Conservation (phyloP, 179 eudicot species). For the Sideroxylon spinosum region DNA sequence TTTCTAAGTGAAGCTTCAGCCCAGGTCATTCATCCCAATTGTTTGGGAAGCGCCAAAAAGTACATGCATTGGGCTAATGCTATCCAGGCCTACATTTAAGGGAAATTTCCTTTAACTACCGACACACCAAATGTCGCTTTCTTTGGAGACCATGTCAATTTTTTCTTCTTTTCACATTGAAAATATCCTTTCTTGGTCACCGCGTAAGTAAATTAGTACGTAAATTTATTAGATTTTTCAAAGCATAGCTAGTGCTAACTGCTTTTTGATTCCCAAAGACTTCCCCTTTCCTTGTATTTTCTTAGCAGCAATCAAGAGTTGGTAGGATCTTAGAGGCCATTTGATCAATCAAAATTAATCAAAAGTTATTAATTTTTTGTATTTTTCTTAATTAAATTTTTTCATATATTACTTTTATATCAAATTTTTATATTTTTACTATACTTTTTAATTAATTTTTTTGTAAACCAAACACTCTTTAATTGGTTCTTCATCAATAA, state of each 20-base stretch:
- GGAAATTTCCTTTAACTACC: background rate
- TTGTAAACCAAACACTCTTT: no score
- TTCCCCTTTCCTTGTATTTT: background rate
- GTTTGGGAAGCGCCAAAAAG: background rate
- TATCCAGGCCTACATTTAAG: background rate
- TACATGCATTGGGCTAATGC: background rate
- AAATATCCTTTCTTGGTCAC: background rate
- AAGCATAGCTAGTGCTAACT: background rate
- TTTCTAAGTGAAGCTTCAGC: background rate
- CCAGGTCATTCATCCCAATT: background rate
- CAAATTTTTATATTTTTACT: no score
- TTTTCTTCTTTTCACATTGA: background rate
- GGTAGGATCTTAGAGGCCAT: constrained; percentile 27
- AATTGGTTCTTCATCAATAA: no score
- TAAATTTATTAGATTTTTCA: background rate
- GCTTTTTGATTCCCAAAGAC: background rate
- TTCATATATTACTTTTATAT: no score
- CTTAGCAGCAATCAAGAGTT: no score
- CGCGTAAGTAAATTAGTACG: background rate
- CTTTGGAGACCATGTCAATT: background rate
- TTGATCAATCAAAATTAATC: no score
- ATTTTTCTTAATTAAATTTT: no score
- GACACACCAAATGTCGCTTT: background rate
- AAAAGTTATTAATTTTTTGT: no score
- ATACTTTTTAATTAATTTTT: no score